Evolutionary conservation across 495 filamentous ascomycete species (phyloP), one percentile per base, ranked within the genome.

Genomic region (Neurospora sublineolata): DNA sequence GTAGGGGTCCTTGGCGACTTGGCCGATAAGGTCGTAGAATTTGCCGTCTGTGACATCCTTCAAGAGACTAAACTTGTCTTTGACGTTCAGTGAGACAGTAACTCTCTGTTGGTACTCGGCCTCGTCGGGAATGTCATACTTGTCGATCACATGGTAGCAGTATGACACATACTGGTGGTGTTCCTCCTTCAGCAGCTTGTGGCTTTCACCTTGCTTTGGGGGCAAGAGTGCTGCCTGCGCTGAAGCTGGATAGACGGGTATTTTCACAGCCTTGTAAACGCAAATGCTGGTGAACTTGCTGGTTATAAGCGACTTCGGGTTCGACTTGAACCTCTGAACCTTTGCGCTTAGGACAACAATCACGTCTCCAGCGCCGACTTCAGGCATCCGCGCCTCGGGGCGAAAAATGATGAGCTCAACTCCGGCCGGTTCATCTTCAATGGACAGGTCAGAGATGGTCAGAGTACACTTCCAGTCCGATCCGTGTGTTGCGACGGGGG

Each of bases 21-120:
- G 86, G n/a, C 88, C 93, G 20, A 93, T 79, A 8, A 97, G 73
- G 79, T 97, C 89, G 77, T 86, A 88, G 77, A 89, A 93, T 2
- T 75, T 82, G 37, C 82, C 72, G 9, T 84, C 78, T 52, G 84
- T 72, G 18, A 93, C 79, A 77, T 93, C 89, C 73, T 90, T 85
- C 69, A 97, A 82, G 1, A 91, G 83, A 40, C 82, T 79, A 73
- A 91, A 90, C 70, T 91, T 93, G 4, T 85, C 74, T 69, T 81
- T 86, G 60, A 78, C 30, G 70, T 83, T 83, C 14, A 76, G 69
- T 8, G 84, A 85, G 73, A 77, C 77, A 3, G 72, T 64, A 10
- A 76, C 76, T 37, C 77, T 79, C 68, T 82, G 78, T 72, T 81
- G 78, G 75, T 89, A 89, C 27, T 80, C 79, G 3, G 74, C 76